Evolutionary conservation across 257 asterid species (phyloP).

Genomic region (Knoxia roxburghii): DNA sequence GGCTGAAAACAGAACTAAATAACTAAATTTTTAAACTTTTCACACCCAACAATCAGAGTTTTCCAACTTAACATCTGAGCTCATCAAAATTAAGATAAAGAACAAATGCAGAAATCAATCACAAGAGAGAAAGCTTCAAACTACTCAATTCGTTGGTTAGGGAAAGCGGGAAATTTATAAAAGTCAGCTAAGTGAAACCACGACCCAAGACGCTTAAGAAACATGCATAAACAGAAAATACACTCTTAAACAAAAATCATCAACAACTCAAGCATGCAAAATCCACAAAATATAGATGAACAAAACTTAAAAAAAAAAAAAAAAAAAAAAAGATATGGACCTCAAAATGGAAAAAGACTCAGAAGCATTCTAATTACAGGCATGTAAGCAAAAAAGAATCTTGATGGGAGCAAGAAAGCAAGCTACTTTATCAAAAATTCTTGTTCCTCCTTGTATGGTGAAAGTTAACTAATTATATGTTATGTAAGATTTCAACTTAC

Average conservation of each 20-base stretch:
- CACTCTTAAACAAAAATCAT: neutral
- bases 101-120: neutral
- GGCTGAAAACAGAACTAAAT: no score
- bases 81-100: neutral
- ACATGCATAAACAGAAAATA: neutral
- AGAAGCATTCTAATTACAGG: neutral
- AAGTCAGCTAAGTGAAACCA: neutral
- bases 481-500: no score
- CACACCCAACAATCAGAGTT: neutral
- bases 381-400: neutral
- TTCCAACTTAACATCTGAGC: neutral
- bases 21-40: neutral
- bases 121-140: neutral
- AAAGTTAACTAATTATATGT: no score
- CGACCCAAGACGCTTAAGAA: neutral
- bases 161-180: neutral
- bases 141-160: neutral
- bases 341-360: neutral
- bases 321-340: no score
- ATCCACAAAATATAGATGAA: neutral
- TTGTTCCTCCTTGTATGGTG: no score
- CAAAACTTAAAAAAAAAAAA: neutral
- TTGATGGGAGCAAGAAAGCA: neutral
- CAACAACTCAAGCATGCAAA: conserved; percentile 1
- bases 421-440: no score